Conservation (phyloP, 176 grass and related monocot species). For the Tillandsia fasciculata region DNA sequence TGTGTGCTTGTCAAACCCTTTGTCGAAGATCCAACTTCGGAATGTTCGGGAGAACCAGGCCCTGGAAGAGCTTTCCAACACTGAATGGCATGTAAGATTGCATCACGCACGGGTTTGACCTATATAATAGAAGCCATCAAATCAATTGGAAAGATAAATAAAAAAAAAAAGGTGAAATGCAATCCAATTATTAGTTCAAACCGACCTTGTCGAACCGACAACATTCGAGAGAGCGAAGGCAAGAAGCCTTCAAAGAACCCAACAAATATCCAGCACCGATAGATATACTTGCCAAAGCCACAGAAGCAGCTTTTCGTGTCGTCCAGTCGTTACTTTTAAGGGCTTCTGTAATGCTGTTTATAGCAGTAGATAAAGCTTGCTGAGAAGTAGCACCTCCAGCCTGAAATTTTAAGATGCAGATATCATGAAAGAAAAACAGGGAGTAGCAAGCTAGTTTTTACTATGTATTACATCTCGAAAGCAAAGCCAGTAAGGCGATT, state of each 20-base stretch:
- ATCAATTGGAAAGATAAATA: neutral
- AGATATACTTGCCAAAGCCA: conserved; percentile 69
- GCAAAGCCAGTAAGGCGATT: neutral
- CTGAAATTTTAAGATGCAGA: conserved; percentile 28
- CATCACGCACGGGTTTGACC: conserved; percentile 84
- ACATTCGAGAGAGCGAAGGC: conserved; percentile 69
- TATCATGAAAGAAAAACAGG: neutral
- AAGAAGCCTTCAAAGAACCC: conserved; percentile 50
- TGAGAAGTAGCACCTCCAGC: conserved; percentile 72
- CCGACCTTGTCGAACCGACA: conserved; percentile 93
- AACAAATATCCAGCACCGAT: conserved; percentile 58
- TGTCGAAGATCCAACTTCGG: conserved; percentile 75
- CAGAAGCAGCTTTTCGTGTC: conserved; percentile 69
- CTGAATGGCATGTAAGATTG: conserved; percentile 62
- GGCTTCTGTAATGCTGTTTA: conserved; percentile 69
- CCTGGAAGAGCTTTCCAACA: conserved; percentile 87
- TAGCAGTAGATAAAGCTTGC: conserved; percentile 50
- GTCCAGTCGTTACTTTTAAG: conserved; percentile 84
- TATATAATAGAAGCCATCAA: neutral
- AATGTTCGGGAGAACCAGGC: conserved; percentile 64
- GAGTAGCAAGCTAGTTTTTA: neutral
- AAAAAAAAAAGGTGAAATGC: conserved; percentile 4
- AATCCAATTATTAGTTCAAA: conserved; percentile 1
- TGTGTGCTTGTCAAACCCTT: conserved; percentile 51
- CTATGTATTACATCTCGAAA: neutral